Conservation (phyloP, 148 eudicot genomes). For the Beta vulgaris region DNA sequence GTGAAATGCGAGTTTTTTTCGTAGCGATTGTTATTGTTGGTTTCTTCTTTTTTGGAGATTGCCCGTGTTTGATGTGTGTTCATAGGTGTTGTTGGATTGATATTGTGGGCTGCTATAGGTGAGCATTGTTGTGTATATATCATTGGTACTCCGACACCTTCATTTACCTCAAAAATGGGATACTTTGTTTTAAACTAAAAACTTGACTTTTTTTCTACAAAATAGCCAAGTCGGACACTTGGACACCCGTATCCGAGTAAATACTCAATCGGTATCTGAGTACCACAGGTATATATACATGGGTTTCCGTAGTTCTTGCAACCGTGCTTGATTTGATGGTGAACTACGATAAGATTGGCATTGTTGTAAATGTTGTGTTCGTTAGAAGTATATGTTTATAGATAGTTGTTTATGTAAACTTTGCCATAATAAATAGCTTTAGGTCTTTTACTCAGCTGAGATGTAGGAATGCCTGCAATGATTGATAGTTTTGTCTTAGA, state of each 20-base stretch:
- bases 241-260: no score
- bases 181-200: no score
- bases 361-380: neutral
- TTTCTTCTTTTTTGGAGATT: neutral
- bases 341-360: neutral
- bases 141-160: no score
- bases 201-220: no score
- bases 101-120: neutral
- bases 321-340: no score
- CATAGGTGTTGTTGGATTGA: neutral
- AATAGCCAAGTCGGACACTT: no score
- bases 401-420: neutral
- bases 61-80: neutral
- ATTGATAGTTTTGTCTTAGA: neutral
- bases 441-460: neutral
- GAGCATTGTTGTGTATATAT: no score
- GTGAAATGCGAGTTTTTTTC: neutral
- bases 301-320: no score
- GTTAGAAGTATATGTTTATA: neutral
- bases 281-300: no score
- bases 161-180: no score
- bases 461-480: neutral
- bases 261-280: no score
- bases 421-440: no score
- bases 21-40: neutral